Evolutionary conservation across 495 filamentous ascomycete species (phyloP).

Genomic region (Oleoguttula mirabilis): DNA sequence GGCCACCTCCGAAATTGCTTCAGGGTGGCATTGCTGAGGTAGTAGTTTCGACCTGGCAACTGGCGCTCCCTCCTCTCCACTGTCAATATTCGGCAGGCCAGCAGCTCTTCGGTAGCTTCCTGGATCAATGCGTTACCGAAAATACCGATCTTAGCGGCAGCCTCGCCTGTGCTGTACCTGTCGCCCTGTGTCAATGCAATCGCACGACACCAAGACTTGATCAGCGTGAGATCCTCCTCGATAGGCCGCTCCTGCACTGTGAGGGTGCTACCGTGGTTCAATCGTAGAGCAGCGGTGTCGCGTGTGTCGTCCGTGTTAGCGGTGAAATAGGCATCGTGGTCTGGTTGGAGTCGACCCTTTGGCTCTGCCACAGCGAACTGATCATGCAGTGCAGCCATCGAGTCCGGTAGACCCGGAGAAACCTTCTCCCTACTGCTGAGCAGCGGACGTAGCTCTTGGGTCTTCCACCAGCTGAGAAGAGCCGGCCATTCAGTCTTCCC

Average conservation of each 20-base stretch:
- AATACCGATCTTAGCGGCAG: conserved; percentile 32
- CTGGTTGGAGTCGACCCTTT: neutral
- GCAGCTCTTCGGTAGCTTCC: conserved; percentile 44
- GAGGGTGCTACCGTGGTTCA: too few relatives aligned
- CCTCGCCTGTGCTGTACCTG: conserved; percentile 34
- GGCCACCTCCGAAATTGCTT: conserved; percentile 22
- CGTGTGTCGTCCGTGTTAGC: too few relatives aligned
- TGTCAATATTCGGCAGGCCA: conserved; percentile 47
- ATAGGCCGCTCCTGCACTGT: too few relatives aligned
- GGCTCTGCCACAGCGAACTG: too few relatives aligned
- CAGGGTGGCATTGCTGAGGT: conserved; percentile 22
- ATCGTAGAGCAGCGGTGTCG: too few relatives aligned
- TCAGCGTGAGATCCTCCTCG: neutral
- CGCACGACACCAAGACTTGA: conserved; percentile 51
- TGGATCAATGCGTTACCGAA: conserved; percentile 39
- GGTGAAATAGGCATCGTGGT: neutral
- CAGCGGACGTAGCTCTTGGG: too few relatives aligned
- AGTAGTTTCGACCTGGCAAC: conserved; percentile 38
- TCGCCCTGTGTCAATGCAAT: conserved; percentile 41
- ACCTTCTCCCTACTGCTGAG: too few relatives aligned
- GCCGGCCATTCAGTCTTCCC: conserved; percentile 63
- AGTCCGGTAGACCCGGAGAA: too few relatives aligned
- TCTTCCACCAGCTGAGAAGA: conserved; percentile 73
- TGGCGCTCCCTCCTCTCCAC: conserved; percentile 42
- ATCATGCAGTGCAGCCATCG: too few relatives aligned